Evolutionary conservation across 2,329 filamentous ascomycete genomes (phyloP).

Genomic region (Neonectria neomacrospora): DNA sequence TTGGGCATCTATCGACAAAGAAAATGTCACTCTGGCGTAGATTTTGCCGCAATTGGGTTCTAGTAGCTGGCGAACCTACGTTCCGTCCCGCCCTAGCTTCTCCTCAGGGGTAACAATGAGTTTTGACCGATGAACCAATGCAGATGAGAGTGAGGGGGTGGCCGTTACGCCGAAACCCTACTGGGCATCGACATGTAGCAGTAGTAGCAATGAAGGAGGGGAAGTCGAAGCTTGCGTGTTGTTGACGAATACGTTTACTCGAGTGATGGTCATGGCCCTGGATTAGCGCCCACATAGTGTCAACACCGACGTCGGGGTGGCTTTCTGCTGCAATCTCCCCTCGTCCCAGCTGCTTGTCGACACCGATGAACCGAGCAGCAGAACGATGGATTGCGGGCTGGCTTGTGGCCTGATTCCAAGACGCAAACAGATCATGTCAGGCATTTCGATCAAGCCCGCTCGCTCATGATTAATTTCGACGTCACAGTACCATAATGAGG

Average conservation of each 20-base stretch:
- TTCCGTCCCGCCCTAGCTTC: background rate
- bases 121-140: background rate
- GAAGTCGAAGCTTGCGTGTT: slow-evolving; percentile 3
- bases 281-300: background rate
- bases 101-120: background rate
- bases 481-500: slow-evolving; percentile 2
- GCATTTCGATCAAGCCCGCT: background rate
- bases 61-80: background rate
- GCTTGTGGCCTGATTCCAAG: background rate
- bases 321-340: background rate
- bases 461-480: slow-evolving; percentile 1
- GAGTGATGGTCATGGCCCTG: background rate
- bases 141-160: background rate
- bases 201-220: background rate
- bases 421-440: background rate
- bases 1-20: background rate
- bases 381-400: background rate
- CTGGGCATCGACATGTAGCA: background rate
- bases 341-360: background rate
- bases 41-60: background rate
- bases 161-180: background rate
- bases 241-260: background rate
- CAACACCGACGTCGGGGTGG: background rate
- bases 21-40: background rate
- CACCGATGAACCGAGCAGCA: background rate